These are phyloP conservation scores for Bathelium albidoporum DNA, from an alignment of 495 filamentous ascomycete genomes.

Conservation along the genomic window DNA sequence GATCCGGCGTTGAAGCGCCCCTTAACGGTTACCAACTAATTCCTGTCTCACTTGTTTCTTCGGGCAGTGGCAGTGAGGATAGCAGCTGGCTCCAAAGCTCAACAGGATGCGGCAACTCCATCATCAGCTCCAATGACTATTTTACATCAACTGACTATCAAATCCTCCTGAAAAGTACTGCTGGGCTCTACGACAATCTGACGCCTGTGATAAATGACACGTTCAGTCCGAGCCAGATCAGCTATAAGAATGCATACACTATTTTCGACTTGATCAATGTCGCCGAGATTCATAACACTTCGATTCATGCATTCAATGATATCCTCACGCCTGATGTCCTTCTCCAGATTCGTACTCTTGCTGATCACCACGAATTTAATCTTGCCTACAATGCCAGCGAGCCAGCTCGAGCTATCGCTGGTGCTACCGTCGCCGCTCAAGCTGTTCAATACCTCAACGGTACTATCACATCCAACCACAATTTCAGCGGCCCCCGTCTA, in stretches of 20 bases:
- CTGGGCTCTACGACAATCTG: conserved; percentile 54
- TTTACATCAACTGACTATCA: conserved; percentile 53
- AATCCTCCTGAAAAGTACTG: conserved; percentile 41
- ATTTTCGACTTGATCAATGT: conserved; percentile 73
- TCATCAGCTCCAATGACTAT: conserved; percentile 60
- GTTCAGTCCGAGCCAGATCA: conserved; percentile 43
- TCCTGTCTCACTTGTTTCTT: conserved; percentile 35
- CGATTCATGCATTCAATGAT: conserved; percentile 39
- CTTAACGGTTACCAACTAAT: conserved; percentile 54
- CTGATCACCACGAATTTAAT: conserved; percentile 54
- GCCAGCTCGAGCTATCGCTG: conserved; percentile 53
- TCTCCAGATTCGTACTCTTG: conserved; percentile 49
- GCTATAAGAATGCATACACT: conserved; percentile 62
- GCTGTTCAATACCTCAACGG: conserved; percentile 45
- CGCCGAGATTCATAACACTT: conserved; percentile 57
- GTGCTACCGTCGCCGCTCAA: conserved; percentile 53
- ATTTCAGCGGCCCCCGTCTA: conserved; percentile 38
- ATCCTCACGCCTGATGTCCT: conserved; percentile 43
- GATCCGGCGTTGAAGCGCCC: conserved; percentile 42
- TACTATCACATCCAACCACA: conserved; percentile 36
- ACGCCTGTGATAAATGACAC: conserved; percentile 50
- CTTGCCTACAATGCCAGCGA: conserved; percentile 51
- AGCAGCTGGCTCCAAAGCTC: conserved; percentile 48
- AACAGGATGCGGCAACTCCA: conserved; percentile 50
- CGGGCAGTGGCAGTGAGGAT: conserved; percentile 43